Evolutionary conservation across 176 grass and related monocot species (phyloP).

Genomic region (Zoysia pacifica): DNA sequence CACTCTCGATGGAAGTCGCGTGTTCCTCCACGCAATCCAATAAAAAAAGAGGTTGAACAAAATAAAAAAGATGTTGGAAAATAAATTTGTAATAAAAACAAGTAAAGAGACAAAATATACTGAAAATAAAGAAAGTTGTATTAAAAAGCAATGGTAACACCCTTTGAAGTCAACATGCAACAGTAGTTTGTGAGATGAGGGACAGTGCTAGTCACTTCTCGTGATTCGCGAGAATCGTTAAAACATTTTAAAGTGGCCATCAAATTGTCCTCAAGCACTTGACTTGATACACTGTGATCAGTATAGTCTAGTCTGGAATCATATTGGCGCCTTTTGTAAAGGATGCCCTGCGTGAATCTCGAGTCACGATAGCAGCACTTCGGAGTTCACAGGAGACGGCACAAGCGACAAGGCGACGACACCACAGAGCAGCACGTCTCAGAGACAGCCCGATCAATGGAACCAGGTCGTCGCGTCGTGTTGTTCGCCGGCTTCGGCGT

Average conservation of each 20-base stretch:
- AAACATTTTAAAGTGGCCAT: neutral
- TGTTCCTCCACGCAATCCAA: too few relatives aligned
- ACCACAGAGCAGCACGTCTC: neutral
- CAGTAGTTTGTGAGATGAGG: too few relatives aligned
- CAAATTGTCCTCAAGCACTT: constrained; percentile 1
- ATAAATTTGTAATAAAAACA: too few relatives aligned
- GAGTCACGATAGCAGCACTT: neutral
- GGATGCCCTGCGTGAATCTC: neutral
- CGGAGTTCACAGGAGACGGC: neutral
- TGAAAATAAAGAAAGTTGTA: too few relatives aligned
- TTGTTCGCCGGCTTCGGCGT: constrained; percentile 38
- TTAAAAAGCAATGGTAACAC: too few relatives aligned
- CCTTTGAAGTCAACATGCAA: too few relatives aligned
- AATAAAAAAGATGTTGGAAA: too few relatives aligned
- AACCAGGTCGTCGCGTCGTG: constrained; percentile 24
- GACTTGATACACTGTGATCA: constrained; percentile 16
- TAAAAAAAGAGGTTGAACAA: too few relatives aligned
- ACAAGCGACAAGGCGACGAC: neutral
- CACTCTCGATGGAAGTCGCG: too few relatives aligned
- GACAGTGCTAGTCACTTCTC: too few relatives aligned
- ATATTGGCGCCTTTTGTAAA: neutral
- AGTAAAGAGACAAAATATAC: too few relatives aligned
- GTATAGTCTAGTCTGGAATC: neutral
- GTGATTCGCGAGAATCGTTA: too few relatives aligned
- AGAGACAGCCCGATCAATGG: neutral